Base-by-base conservation (phyloP, 805 yeast species). In the Candida fluviatilis region DNA sequence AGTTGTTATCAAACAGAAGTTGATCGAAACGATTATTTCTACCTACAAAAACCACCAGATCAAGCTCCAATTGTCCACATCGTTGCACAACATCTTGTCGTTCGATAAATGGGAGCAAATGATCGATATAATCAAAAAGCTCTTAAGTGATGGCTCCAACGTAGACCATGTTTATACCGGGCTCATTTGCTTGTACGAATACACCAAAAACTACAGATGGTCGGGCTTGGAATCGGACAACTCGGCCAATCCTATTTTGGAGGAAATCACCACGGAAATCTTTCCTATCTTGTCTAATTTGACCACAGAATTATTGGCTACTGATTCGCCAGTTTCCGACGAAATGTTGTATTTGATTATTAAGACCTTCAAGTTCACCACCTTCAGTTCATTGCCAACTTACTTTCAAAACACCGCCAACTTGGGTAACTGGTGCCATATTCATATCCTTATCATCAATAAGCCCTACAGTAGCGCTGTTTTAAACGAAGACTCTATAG, bases 61-160 rank as follows among this genome's bases (percentile, higher is more conserved):
- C 29, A 64, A 75, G 47, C 73, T 80, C 21, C 86, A 80, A 54
- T 58, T 82, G 35, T 60, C 80, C 13, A 75, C 76, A 19, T 73
- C 84, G 0, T 58, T 83, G 33, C 72, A 78, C 52, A 68, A 64
- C 31, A 77, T 82, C 7, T 55, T 82, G 42, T 59, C 63, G 38
- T 58, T 64, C 25, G 79, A 76, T 16, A 68, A 67, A 40, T 69
- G 74, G 74, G 65, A 61, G 14, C 67, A 62, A 38, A 49, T 69
- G 37, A 43, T 55, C 6, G 51, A 50, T 5, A 58, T 62, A 19
- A 61, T 62, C 41, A 50, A 72, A 84, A 53, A 48, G 7, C 51
- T 70, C 55, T 26, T 62, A 23, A 34, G 40, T 12, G 64, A 62
- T 38, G 46, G 54, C 3, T 46, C 58, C 24, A 61, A 62, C 36